These are phyloP conservation scores for Metarhizium anisopliae DNA, from an alignment of 2,329 filamentous ascomycete genomes.

Conservation along the genomic window DNA sequence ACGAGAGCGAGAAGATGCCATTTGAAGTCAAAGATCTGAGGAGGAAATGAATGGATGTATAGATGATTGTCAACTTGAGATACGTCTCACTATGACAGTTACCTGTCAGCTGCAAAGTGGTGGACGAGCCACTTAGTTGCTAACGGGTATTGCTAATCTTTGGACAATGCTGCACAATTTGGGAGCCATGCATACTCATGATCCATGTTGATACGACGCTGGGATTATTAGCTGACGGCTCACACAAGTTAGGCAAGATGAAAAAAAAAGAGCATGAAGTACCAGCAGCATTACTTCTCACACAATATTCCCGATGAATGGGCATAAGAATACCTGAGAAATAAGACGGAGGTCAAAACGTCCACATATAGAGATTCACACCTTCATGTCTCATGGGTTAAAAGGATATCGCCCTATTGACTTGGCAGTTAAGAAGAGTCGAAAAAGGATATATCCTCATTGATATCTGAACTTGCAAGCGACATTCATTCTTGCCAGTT, in stretches of 20 bases:
- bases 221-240: neutral
- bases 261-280: neutral
- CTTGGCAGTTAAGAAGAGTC: neutral
- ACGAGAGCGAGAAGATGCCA: constrained; percentile 57
- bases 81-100: neutral
- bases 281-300: neutral
- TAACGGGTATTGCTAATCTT: neutral
- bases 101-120: too few relatives aligned
- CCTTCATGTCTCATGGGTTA: neutral
- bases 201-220: neutral
- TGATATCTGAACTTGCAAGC: neutral
- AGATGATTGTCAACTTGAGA: neutral
- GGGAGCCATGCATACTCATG: neutral
- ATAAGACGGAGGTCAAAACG: too few relatives aligned
- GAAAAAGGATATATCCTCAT: neutral
- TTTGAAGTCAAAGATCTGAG: constrained; percentile 48
- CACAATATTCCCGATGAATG: too few relatives aligned
- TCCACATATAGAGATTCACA: neutral
- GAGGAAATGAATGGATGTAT: constrained; percentile 6
- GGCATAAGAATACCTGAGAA: too few relatives aligned
- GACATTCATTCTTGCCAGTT: neutral
- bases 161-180: neutral
- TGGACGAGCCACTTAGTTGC: too few relatives aligned
- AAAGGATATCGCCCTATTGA: neutral
- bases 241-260: neutral